Evolutionary conservation across 257 asterid species (phyloP), one percentile per base, ranked within the genome.

Genomic region (Salvia miltiorrhiza): DNA sequence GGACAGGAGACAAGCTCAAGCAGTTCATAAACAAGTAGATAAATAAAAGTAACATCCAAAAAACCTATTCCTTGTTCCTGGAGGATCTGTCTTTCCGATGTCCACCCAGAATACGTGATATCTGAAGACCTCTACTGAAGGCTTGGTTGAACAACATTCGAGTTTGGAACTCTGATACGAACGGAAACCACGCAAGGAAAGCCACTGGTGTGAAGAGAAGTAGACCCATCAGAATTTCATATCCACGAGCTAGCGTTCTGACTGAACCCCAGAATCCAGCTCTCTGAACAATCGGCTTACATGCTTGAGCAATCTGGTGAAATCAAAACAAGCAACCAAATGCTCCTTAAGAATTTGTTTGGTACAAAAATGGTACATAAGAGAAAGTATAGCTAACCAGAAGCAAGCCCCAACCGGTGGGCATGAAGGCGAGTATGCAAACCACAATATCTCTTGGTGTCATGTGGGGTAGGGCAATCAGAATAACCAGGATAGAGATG

Each of bases 101-200:
- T 9, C 97, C 97, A 19, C 99, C 97, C 24, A 93, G 91, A 80
- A 93, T 93, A 77, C 97, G 97, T 7, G 97, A 90, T 64, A 93
- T 93, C 90, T 93, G 99, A 58, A 93, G 96, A 54, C 99, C 99
- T 87, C 96, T 77, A 62, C 99, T 93, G 87, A 93, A 93, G 0
- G 99, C 99, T 85, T 93, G 99, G 89, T 93, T 93, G 91, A 90
- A 93, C 81, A 93, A 56, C 96, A 93, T 87, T 37, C 99, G 84
- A 0, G 99, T 93, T 73, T 93, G 97, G 80, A 93, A 93, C 67
- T 93, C 99, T 0, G 99, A 93, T 2, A 93, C 99, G 54, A 93
- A 93, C 0, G 99, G 99, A 69, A 93, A 87, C 97, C 97, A 93
- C 8, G 99, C 99, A 10, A 93, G 95, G 68, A 93, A 87, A 2